Evolutionary conservation across 2,329 filamentous ascomycete genomes (phyloP).

Genomic region (Fusarium sp.): DNA sequence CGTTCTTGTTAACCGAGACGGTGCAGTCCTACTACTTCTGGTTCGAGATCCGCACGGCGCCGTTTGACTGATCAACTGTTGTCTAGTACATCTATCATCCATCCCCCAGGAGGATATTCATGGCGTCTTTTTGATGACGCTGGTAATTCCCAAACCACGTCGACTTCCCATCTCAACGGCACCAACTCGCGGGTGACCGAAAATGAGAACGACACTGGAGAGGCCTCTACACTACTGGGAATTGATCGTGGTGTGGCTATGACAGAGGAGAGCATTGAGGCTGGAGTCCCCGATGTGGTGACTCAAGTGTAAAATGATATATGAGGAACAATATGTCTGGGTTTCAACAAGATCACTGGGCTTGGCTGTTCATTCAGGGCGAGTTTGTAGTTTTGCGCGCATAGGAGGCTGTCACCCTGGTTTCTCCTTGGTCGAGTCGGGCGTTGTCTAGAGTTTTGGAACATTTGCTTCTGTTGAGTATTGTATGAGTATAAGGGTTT

Average conservation of each 20-base stretch:
- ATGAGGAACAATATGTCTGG: background rate
- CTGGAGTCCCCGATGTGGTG: slow-evolving; percentile 61
- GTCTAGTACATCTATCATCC: slow-evolving; percentile 7
- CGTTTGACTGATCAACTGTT: slow-evolving; percentile 13
- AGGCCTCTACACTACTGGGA: slow-evolving; percentile 54
- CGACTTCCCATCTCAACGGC: background rate
- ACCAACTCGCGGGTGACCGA: background rate
- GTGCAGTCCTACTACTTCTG: slow-evolving; percentile 19
- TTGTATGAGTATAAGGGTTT: slow-evolving; percentile 9
- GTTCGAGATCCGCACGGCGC: slow-evolving; percentile 14
- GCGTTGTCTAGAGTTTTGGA: slow-evolving; percentile 22
- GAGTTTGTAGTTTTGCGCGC: slow-evolving; percentile 3
- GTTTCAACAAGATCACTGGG: background rate
- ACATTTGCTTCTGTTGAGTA: slow-evolving; percentile 7
- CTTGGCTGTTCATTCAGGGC: background rate
- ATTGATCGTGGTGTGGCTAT: slow-evolving; percentile 67
- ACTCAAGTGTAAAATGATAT: slow-evolving; percentile 48
- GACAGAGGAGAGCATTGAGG: slow-evolving; percentile 67
- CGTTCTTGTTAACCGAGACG: slow-evolving; percentile 11
- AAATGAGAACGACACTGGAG: slow-evolving; percentile 6
- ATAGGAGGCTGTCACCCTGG: background rate
- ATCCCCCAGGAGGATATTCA: slow-evolving; percentile 6
- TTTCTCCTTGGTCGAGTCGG: slow-evolving; percentile 1
- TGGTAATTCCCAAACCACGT: background rate
- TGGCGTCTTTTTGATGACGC: slow-evolving; percentile 2